These are phyloP conservation scores for Entonaema liquescens DNA, from an alignment of 495 filamentous ascomycete species.

Conservation along the genomic window DNA sequence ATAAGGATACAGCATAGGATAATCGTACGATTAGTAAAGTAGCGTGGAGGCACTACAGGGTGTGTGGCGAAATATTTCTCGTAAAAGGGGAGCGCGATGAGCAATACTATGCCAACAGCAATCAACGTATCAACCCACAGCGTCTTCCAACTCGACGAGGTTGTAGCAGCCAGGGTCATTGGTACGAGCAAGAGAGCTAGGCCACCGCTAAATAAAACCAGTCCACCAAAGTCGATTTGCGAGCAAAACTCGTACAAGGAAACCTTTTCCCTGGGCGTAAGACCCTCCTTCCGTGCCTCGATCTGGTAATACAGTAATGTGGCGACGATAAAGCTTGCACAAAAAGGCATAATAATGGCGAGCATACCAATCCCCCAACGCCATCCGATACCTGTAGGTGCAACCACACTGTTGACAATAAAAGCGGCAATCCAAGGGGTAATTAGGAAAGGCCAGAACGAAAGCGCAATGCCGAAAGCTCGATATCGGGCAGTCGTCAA, in stretches of 20 bases:
- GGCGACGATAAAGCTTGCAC: constrained; percentile 56
- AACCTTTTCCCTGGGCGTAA: constrained; percentile 45
- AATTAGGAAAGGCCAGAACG: constrained; percentile 58
- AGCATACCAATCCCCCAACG: constrained; percentile 63
- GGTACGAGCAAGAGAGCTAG: constrained; percentile 48
- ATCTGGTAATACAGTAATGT: constrained; percentile 56
- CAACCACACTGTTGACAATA: constrained; percentile 56
- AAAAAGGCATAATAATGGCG: constrained; percentile 59
- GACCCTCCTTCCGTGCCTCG: constrained; percentile 48
- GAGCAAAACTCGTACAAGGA: constrained; percentile 56
- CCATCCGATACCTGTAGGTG: constrained; percentile 55
- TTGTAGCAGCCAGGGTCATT: constrained; percentile 52
- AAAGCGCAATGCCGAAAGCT: constrained; percentile 55
- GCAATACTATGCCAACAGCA: constrained; percentile 47
- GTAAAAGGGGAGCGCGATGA: constrained; percentile 54
- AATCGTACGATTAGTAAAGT: constrained; percentile 55
- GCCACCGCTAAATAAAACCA: constrained; percentile 51
- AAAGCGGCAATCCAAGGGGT: constrained; percentile 57
- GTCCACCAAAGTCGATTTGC: constrained; percentile 56
- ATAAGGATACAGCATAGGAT: constrained; percentile 51
- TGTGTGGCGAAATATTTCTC: constrained; percentile 54
- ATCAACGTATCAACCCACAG: constrained; percentile 57
- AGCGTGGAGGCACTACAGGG: constrained; percentile 56
- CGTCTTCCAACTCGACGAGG: constrained; percentile 50
- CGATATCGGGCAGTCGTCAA: constrained; percentile 57